Percentiles rank a stretch among this genome's conserved stretches.
Evolutionary conservation across 2,329 filamentous ascomycete species (phyloP).

Genomic region (Incumbomyces delicatus): DNA sequence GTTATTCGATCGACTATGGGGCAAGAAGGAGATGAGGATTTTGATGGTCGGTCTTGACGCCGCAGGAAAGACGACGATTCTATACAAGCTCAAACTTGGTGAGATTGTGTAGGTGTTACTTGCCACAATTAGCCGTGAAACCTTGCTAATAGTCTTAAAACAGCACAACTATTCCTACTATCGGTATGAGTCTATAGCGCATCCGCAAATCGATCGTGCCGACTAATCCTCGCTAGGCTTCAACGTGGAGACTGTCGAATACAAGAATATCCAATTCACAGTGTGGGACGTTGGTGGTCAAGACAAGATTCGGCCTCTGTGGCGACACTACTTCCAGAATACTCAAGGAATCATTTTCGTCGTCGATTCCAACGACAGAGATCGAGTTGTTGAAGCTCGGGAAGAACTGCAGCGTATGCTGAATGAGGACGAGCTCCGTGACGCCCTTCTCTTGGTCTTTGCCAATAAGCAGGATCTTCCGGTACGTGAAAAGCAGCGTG

Average conservation of each 20-base stretch:
- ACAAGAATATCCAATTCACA: conserved; percentile 99
- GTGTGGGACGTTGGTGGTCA: conserved; percentile 98
- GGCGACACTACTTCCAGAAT: conserved; percentile 94
- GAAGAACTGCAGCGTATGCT: conserved; percentile 95
- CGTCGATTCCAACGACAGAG: conserved; percentile 87
- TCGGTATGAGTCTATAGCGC: conserved; percentile 2
- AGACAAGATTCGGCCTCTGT: conserved; percentile 95
- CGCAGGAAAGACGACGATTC: conserved; percentile 98
- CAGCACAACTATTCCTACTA: conserved; percentile 7
- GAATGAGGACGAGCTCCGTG: conserved; percentile 96
- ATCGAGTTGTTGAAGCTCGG: conserved; percentile 83
- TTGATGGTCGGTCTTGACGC: conserved; percentile 99
- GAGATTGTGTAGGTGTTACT: conserved; percentile 23
- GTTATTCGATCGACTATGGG: conserved; percentile 91
- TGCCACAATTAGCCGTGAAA: background rate
- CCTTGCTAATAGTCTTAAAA: background rate
- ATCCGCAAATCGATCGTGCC: background rate
- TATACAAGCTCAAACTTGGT: conserved; percentile 99
- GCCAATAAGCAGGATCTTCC: conserved; percentile 99
- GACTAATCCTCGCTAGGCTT: conserved; percentile 3
- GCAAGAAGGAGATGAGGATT: conserved; percentile 99
- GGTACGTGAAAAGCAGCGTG: conserved; percentile 47
- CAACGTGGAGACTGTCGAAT: conserved; percentile 78
- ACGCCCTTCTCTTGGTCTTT: conserved; percentile 86
- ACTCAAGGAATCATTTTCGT: conserved; percentile 98